Conservation (phyloP, 805 yeast species). For the Yarrowia sp. region DNA sequence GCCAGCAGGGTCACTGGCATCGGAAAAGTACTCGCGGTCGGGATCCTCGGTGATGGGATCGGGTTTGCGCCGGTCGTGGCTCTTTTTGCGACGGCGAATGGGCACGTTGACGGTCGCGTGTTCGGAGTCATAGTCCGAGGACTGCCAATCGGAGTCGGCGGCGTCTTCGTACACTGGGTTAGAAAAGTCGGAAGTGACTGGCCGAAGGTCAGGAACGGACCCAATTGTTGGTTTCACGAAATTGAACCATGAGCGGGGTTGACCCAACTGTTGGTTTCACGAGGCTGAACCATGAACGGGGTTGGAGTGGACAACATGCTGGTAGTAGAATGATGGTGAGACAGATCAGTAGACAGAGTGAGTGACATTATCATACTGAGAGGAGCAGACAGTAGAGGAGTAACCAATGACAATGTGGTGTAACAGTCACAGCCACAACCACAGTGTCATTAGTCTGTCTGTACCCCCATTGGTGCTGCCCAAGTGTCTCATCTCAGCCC, state of each 20-base stretch:
- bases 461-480: too few relatives aligned
- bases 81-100: not conserved
- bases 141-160: conserved; percentile 24
- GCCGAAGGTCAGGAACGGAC: not conserved
- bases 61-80: too few relatives aligned
- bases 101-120: conserved; percentile 18
- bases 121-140: conserved; percentile 20
- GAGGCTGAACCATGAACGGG: too few relatives aligned
- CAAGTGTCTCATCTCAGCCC: too few relatives aligned
- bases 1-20: conserved; percentile 2
- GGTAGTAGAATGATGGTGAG: too few relatives aligned
- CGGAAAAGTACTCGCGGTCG: not conserved
- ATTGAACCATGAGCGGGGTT: too few relatives aligned
- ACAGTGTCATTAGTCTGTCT: too few relatives aligned
- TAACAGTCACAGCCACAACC: too few relatives aligned
- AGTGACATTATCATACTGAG: too few relatives aligned
- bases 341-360: too few relatives aligned
- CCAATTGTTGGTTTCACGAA: not conserved
- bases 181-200: not conserved
- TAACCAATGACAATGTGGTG: not conserved
- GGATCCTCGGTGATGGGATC: conserved; percentile 16
- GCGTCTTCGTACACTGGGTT: conserved; percentile 19
- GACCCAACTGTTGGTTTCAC: too few relatives aligned
- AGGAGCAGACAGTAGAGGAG: not conserved
- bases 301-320: too few relatives aligned